phyloP scores from a whole-genome alignment of 2,329 filamentous ascomycete genomes.

The Botrytis pseudocinerea region DNA sequence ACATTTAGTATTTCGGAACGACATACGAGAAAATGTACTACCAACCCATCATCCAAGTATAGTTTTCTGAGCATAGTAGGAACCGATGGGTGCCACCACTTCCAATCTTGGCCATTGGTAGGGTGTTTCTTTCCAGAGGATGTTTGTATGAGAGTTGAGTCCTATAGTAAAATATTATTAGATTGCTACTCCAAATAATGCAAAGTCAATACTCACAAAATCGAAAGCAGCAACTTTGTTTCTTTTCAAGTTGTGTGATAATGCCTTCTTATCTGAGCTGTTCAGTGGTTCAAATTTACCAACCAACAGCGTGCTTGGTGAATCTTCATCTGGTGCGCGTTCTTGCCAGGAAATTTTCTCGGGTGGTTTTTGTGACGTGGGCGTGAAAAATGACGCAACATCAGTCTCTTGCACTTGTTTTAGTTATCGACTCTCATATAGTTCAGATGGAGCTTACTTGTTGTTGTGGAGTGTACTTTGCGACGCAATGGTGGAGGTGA shows the following conservation, averaged over 20 bases:
- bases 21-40: slow-evolving; percentile 21
- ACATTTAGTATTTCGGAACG: slow-evolving; percentile 17
- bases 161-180: slow-evolving; percentile 48
- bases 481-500: slow-evolving; percentile 41
- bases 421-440: slow-evolving; percentile 17
- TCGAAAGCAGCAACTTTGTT: slow-evolving; percentile 73
- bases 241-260: slow-evolving; percentile 41
- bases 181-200: not conserved
- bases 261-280: slow-evolving; percentile 29
- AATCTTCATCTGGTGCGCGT: slow-evolving; percentile 54
- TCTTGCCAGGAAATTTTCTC: slow-evolving; percentile 72
- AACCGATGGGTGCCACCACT: slow-evolving; percentile 82
- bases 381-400: slow-evolving; percentile 85
- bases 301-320: slow-evolving; percentile 65
- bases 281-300: slow-evolving; percentile 63
- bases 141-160: slow-evolving; percentile 82
- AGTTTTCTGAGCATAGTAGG: slow-evolving; percentile 67
- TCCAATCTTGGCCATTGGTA: slow-evolving; percentile 76
- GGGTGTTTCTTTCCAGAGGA: slow-evolving; percentile 79
- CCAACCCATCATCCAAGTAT: slow-evolving; percentile 64
- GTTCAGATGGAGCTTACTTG: slow-evolving; percentile 33
- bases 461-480: slow-evolving; percentile 42
- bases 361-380: slow-evolving; percentile 78
- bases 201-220: slow-evolving; percentile 47
- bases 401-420: slow-evolving; percentile 57